Evolutionary conservation across 2,329 filamentous ascomycete genomes (phyloP).

Genomic region (Talaromyces sp.): DNA sequence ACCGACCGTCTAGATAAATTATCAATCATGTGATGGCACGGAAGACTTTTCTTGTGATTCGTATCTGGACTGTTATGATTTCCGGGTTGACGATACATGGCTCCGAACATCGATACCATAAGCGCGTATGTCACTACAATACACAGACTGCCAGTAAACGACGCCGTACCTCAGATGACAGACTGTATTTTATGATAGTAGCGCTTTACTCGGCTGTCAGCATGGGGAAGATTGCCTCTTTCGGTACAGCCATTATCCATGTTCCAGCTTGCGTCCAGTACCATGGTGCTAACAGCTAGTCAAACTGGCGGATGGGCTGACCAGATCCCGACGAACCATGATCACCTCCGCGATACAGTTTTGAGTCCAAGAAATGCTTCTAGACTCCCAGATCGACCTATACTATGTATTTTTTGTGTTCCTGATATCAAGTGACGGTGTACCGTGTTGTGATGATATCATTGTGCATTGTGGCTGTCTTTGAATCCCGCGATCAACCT

Average conservation of each 20-base stretch:
- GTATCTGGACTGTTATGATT: slow-evolving; percentile 1
- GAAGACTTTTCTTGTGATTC: neutral
- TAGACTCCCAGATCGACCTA: neutral
- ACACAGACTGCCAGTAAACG: neutral
- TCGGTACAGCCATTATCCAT: neutral
- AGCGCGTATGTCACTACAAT: neutral
- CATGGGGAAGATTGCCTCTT: neutral
- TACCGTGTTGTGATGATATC: neutral
- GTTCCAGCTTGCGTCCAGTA: neutral
- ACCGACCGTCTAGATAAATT: neutral
- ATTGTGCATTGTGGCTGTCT: slow-evolving; percentile 6
- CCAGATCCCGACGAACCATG: neutral
- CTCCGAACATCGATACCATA: neutral
- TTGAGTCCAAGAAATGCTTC: neutral
- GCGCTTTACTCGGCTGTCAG: neutral
- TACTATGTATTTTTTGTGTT: neutral
- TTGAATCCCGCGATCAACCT: neutral
- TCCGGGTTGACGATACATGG: neutral
- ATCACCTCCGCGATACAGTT: neutral
- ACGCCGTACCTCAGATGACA: neutral
- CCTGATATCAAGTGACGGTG: neutral
- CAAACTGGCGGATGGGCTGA: neutral
- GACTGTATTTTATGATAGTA: neutral
- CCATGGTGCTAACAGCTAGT: neutral
- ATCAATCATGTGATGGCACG: neutral